Evolutionary conservation across 306 rosid genomes (phyloP), one percentile per base, ranked within the genome.

Genomic region (Hylodesmum podocarpum): DNA sequence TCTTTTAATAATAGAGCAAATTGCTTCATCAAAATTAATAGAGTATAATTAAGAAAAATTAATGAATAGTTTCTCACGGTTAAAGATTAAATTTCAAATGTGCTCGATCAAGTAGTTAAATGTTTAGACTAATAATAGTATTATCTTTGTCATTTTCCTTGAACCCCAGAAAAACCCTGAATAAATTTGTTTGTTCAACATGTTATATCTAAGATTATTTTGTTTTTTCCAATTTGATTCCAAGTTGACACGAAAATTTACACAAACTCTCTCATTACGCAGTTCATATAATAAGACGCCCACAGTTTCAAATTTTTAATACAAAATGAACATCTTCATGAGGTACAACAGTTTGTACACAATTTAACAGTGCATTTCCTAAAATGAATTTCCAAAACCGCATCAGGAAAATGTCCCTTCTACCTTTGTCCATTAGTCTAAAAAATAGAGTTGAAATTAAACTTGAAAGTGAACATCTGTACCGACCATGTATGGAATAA

Each of bases 391-490:
- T 74, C 47, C 63, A 39, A 65, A 51, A 76, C 25, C 36, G 66
- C 75, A 46, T 58, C 15, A 55, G 72, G 41, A 78, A 82, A 73
- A 40, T 57, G 70, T 14, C 66, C 66, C 75, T 46, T 61, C 64
- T 6, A 21, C 19, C 75, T 13, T 9, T 58, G 68, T 14, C 19
- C 24, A n/a, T n/a, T n/a, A n/a, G n/a, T n/a, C n/a, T n/a, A n/a
- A n/a, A n/a, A n/a, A n/a, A n/a, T n/a, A n/a, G n/a, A n/a, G n/a
- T n/a, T n/a, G n/a, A n/a, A n/a, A n/a, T 44, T 57, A 69, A 78
- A 39, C 47, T 82, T 29, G 43, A 61, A 61, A 73, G 84, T 86
- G 69, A 88, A 75, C 83, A 79, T 58, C 64, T 59, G n/a, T n/a
- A n/a, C n/a, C n/a, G n/a, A n/a, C n/a, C n/a, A n/a, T n/a, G n/a